These are phyloP conservation scores for Chaetomiaceae sp. DNA, from an alignment of 2,329 filamentous ascomycete species.

Conservation along the genomic window DNA sequence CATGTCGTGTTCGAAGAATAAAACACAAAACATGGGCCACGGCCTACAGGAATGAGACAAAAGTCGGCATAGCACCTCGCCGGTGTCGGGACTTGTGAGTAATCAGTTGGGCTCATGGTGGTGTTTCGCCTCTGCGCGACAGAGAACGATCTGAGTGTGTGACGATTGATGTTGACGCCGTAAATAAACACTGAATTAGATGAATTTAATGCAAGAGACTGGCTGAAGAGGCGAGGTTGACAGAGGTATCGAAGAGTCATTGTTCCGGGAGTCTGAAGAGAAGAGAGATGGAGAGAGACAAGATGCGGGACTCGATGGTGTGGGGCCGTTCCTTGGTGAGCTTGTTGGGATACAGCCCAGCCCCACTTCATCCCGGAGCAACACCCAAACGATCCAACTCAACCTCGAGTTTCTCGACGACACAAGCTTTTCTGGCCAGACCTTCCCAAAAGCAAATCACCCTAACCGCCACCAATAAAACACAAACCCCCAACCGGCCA, in stretches of 20 bases:
- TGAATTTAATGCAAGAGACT: neutral
- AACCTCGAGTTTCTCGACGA: too few relatives aligned
- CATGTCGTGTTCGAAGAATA: neutral
- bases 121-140: neutral
- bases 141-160: neutral
- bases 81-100: constrained; percentile 57
- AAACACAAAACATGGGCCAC: too few relatives aligned
- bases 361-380: too few relatives aligned
- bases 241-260: neutral
- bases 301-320: neutral
- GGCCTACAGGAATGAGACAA: constrained; percentile 73
- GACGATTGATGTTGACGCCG: too few relatives aligned
- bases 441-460: too few relatives aligned
- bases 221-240: neutral
- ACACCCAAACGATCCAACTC: too few relatives aligned
- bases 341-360: too few relatives aligned
- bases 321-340: neutral
- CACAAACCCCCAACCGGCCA: too few relatives aligned
- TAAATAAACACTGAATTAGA: neutral
- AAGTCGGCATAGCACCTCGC: constrained; percentile 80
- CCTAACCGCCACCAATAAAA: too few relatives aligned
- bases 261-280: neutral
- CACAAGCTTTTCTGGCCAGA: too few relatives aligned
- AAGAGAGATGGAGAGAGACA: too few relatives aligned
- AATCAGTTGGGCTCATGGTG: constrained; percentile 32